Base-by-base conservation (phyloP, 768 basidiomycete genomes). In the Termitomyces sp. region DNA sequence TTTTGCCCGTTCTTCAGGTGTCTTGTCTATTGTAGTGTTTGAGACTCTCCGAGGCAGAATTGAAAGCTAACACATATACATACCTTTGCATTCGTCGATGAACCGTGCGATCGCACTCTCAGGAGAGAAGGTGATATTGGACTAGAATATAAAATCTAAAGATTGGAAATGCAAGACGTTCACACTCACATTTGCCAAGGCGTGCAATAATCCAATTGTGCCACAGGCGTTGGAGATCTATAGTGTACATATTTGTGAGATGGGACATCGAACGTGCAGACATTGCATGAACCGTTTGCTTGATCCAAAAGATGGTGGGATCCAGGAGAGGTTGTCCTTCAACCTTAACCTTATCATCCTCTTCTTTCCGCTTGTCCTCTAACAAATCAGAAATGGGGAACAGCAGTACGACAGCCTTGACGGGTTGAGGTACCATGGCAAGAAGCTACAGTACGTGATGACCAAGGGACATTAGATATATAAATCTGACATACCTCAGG, bases 201-300 rank as follows among this genome's bases (percentile, higher is more conserved):
- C 83, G 64, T 95, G 93, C 6, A 94, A 77, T 18, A 94, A 77
- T 0, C 86, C 92, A 68, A 95, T 94, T 0, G 92, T 93, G 4
- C 93, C 93, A 65, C 92, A 94, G 0, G 92, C 92, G 64, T 94
- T 94, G 4, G 77, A 69, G 56, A 92, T 92, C 89, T 91, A 18
- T 16, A 42, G 20, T 54, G 42, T 3, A 20, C 39, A 41, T 41
- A n/a, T 8, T 20, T 20, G 31, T 24, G 26, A 18, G 22, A 13
- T 36, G 13, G 24, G 16, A 5, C 10, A 16, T 20, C 9, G 24
- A 29, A 24, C 16, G 4, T 13, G 28, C 20, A 39, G 47, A 24
- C 12, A 24, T 48, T 44, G 26, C 31, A 34, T 56, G 47, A 29
- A 92, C 93, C 52, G 90, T 96, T 69, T 97, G 94, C 70, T 92